Base-by-base conservation (phyloP, 1,284 basidiomycete species). In the Chondrostereum purpureum region DNA sequence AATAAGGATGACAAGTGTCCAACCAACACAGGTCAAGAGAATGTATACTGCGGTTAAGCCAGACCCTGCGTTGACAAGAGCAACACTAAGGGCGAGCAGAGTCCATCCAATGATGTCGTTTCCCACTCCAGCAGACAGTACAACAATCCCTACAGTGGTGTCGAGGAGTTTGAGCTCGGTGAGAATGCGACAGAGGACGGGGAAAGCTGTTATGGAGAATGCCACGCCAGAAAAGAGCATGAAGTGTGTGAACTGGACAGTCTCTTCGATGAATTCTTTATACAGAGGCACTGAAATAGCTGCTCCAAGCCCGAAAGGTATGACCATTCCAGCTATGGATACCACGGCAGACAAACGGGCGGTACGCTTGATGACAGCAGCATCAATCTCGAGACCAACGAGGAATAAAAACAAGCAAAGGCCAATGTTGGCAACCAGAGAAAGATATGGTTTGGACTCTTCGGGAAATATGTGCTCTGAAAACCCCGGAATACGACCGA, bases 221-320 rank as follows among this genome's bases (percentile, higher is more conserved):
- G 92, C 85, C 13, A 95, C 90, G 40, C 92, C 91, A 34, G 90
- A 83, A 64, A 97, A 98, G 35, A 99, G 81, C 73, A 98, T 80
- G 64, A 98, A 98, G 60, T 96, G 78, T 1, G 89, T 84, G 61
- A 89, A 73, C 36, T 80, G 67, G 46, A 86, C 77, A 37, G 63
- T 67, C 0, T 63, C 56, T 53, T 83, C 73, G 57, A 95, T 84
- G 64, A 94, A 95, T 3, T 76, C 59, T 44, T 84, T 67, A 68
- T 95, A 98, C 23, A 98, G 60, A 1, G 89, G 83, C 2, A 84
- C 75, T 0, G 92, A 77, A 11, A 96, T 72, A 0, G 79, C 92
- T 0, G 88, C 83, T 4, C 95, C 95, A 5, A 97, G 64, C 0
- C 79, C 90, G 58, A 95, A 92, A 0, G 92, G 92, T 2, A 94